Evolutionary conservation across 2,329 filamentous ascomycete species (phyloP).

Genomic region (Simplicillium sp.): DNA sequence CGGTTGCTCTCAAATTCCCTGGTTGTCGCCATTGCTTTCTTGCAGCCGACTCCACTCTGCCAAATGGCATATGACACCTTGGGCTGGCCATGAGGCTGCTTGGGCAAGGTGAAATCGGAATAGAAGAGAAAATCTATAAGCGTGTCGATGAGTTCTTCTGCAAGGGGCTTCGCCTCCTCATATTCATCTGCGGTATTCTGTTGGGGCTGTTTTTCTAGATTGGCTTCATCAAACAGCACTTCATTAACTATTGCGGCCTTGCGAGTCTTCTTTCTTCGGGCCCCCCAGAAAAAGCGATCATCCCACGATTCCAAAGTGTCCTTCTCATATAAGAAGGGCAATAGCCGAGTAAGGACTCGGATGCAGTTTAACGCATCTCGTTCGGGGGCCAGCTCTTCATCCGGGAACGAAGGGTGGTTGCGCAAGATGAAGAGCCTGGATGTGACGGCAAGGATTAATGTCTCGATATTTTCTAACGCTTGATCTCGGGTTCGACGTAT

Average conservation of each 20-base stretch:
- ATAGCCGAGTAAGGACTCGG: conserved; percentile 75
- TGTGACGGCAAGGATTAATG: conserved; percentile 74
- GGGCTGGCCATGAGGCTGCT: conserved; percentile 56
- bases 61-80: conserved; percentile 93
- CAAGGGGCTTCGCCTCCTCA: conserved; percentile 77
- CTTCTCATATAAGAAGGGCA: conserved; percentile 88
- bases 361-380: conserved; percentile 92
- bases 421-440: conserved; percentile 73
- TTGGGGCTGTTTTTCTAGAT: conserved; percentile 40
- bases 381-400: conserved; percentile 75
- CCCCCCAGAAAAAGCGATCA: conserved; percentile 84
- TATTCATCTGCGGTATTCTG: conserved; percentile 50
- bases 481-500: conserved; percentile 82
- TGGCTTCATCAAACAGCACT: conserved; percentile 74
- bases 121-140: conserved; percentile 87
- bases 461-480: conserved; percentile 81
- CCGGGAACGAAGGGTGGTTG: conserved; percentile 84
- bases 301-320: conserved; percentile 80
- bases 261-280: conserved; percentile 61
- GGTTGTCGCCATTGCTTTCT: conserved; percentile 75
- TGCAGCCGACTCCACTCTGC: conserved; percentile 96
- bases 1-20: conserved; percentile 91
- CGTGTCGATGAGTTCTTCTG: conserved; percentile 86
- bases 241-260: conserved; percentile 59
- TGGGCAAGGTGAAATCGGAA: conserved; percentile 77